These are phyloP conservation scores for Picea engelmannii DNA, from an alignment of 83 land plant species.

Conservation along the genomic window DNA sequence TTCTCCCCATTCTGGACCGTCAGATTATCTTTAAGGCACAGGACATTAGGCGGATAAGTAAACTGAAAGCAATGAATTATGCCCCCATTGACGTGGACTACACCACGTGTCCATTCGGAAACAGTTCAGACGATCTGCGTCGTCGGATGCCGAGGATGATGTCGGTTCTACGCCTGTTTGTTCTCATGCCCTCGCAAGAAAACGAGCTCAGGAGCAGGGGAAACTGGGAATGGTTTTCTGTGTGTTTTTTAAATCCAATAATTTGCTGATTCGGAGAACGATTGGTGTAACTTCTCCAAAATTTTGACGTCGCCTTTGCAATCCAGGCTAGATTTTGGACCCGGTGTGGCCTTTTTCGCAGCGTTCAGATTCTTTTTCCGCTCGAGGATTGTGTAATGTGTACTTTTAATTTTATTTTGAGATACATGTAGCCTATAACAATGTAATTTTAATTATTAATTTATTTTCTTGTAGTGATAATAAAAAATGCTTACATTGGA, in stretches of 20 bases:
- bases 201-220: background rate
- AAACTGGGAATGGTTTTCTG: background rate
- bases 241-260: background rate
- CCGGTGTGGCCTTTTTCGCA: background rate
- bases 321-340: background rate
- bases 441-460: too few relatives aligned
- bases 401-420: too few relatives aligned
- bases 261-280: background rate
- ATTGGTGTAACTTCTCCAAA: background rate
- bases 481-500: too few relatives aligned
- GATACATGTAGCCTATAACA: too few relatives aligned
- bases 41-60: background rate
- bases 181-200: too few relatives aligned
- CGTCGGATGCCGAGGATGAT: background rate
- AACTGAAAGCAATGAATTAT: background rate
- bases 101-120: background rate
- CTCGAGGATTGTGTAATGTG: too few relatives aligned
- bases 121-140: background rate
- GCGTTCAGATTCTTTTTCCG: too few relatives aligned
- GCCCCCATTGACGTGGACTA: background rate
- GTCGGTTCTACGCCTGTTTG: constrained; percentile 1
- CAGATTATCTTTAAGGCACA: background rate
- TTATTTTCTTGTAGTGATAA: too few relatives aligned
- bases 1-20: background rate
- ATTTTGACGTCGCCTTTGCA: background rate